Evolutionary conservation across 2,329 filamentous ascomycete genomes (phyloP), one percentile per base, ranked within the genome.

Genomic region (Phaeomoniella chlamydospora): DNA sequence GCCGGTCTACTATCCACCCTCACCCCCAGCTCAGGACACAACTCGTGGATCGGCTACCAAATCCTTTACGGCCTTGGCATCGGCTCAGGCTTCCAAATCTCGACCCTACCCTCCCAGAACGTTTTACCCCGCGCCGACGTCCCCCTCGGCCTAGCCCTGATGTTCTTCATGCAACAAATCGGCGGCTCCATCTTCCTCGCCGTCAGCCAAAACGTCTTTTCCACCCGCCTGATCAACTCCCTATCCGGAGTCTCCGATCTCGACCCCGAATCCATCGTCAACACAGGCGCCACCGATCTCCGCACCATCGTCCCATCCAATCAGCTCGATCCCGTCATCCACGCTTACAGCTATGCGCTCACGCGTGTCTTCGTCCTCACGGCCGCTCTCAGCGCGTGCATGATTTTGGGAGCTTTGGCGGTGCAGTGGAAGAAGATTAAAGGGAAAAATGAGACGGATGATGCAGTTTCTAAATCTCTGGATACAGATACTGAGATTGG

Each of bases 11-110:
- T 56, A 18, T 45, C 40, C 30, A 55, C 46, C 3, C 51, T 54
- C 36, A 41, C 39, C 16, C 41, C 43, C 5, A 40, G 40, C 29
- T 50, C 46, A 3, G 34, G 36, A 2, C 39, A 47, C 29, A 38
- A 29, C 4, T 37, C 43, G 15, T 57, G 52, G 53, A 52, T 57
- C 37, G 52, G 47, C 15, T 54, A 49, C 37, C 50, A 56, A 33
- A 42, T 53, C 6, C 16, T 57, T 4, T 51, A 38, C 35, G 54
- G 54, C 13, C 39, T 54, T 31, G 54, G 54, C 1, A 35, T 49
- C 10, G 51, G 49, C 4, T 34, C 46, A 13, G 48, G 49, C 16
- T 45, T 52, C 38, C 48, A 53, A 33, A 42, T 43, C 12, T 43
- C 43, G 14, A 43, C 37, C n/a, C 36, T 52, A 5, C 44, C 43